These are phyloP conservation scores for Populus davidiana DNA, from an alignment of 345 rosid species.

Conservation along the genomic window DNA sequence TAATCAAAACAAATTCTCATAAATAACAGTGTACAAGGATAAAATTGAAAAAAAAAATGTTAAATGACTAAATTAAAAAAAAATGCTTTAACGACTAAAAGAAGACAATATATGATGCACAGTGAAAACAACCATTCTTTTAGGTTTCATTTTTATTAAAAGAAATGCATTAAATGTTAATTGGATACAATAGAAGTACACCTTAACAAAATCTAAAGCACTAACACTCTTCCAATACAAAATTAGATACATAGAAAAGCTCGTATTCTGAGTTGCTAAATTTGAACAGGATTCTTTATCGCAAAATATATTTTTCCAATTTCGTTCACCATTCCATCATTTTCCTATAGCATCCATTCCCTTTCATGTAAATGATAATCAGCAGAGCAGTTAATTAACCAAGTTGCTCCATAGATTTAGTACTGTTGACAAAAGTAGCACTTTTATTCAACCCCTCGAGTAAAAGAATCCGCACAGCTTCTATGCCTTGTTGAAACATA, in stretches of 20 bases:
- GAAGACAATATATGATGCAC: no score
- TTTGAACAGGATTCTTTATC: not conserved
- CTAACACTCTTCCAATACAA: not conserved
- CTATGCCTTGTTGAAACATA: slow-evolving; percentile 60
- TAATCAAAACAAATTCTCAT: no score
- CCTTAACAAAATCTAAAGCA: not conserved
- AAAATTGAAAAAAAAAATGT: no score
- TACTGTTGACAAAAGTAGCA: slow-evolving; percentile 75
- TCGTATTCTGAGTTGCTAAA: not conserved
- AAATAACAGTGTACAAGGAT: no score
- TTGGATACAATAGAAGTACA: no score
- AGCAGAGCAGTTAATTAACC: not conserved
- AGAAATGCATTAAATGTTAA: no score
- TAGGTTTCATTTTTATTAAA: no score
- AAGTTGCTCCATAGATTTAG: slow-evolving; percentile 57
- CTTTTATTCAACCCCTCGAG: slow-evolving; percentile 76
- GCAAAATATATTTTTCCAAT: not conserved
- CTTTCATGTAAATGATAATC: not conserved
- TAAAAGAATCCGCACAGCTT: slow-evolving; percentile 67
- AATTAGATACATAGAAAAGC: not conserved
- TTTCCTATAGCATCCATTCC: not conserved
- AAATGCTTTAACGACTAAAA: no score
- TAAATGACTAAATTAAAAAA: no score
- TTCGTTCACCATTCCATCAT: not conserved
- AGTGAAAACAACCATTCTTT: no score